These are phyloP conservation scores for Paramecium sexaurelia DNA, from an alignment of 73 alveolate species.

Conservation along the genomic window DNA sequence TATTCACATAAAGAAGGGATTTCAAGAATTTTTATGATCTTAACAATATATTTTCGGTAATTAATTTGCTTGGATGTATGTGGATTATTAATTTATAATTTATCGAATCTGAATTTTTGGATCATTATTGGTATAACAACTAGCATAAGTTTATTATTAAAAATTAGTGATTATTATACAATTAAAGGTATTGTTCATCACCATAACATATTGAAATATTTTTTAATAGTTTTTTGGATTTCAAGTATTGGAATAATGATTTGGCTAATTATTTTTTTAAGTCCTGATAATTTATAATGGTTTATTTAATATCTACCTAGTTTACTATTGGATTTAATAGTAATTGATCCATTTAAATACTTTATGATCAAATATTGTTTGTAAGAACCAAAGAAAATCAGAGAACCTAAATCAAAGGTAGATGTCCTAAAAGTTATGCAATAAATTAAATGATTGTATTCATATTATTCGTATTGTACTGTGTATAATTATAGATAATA, in stretches of 20 bases:
- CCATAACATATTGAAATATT: background rate
- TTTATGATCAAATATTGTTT: conserved; percentile 16
- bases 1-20: conserved; percentile 6
- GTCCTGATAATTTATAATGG: conserved; percentile 17
- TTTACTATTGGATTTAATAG: conserved; percentile 18
- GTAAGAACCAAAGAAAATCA: conserved; percentile 20
- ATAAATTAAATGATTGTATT: conserved; percentile 7
- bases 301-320: background rate
- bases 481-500: background rate
- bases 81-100: background rate
- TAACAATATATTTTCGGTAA: conserved; percentile 18
- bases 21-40: background rate
- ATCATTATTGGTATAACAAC: background rate
- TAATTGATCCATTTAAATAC: conserved; percentile 19
- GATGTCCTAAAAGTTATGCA: conserved; percentile 28
- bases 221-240: background rate
- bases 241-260: background rate
- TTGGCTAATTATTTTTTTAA: background rate
- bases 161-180: background rate
- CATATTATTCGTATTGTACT: conserved; percentile 15
- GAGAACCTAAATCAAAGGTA: conserved; percentile 17
- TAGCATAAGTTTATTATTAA: background rate
- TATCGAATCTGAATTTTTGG: background rate
- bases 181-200: conserved; percentile 5
- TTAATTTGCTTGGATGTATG: background rate